Evolutionary conservation across 441 rosid genomes (phyloP).

Genomic region (Populus tomentosa): DNA sequence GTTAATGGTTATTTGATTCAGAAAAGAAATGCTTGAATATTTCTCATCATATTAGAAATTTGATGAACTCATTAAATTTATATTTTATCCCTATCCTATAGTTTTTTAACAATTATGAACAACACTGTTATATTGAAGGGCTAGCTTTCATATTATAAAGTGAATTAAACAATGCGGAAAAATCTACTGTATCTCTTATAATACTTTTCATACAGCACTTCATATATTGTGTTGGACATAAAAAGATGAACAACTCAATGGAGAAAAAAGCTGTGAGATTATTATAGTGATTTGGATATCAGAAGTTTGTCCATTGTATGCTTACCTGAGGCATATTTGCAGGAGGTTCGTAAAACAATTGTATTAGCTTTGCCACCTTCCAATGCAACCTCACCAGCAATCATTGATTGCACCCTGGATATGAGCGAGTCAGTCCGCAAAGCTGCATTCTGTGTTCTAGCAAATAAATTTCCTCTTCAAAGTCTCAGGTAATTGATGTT

Average conservation of each 20-base stretch:
- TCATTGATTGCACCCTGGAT: constrained; percentile 81
- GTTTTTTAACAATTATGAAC: background rate
- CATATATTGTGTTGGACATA: background rate
- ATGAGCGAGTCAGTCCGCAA: constrained; percentile 81
- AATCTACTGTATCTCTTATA: background rate
- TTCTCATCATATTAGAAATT: background rate
- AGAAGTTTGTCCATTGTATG: background rate
- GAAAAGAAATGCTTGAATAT: background rate
- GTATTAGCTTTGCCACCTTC: constrained; percentile 87
- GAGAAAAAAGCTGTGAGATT: background rate
- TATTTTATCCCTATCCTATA: background rate
- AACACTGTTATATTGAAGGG: background rate
- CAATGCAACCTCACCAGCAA: constrained; percentile 64
- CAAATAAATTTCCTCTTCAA: constrained; percentile 92
- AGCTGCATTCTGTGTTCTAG: constrained; percentile 77
- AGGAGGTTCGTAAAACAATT: constrained; percentile 94
- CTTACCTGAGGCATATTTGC: constrained; percentile 13
- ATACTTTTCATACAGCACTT: background rate
- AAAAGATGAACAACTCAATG: background rate
- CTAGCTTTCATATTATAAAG: background rate
- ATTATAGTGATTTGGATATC: background rate
- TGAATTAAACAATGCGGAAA: background rate
- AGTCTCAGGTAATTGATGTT: constrained; percentile 64
- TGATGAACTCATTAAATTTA: background rate
- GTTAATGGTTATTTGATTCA: too few relatives aligned